These are phyloP conservation scores for Isoetes taiwanensis DNA, from an alignment of 75 land plant genomes.

Conservation along the genomic window DNA sequence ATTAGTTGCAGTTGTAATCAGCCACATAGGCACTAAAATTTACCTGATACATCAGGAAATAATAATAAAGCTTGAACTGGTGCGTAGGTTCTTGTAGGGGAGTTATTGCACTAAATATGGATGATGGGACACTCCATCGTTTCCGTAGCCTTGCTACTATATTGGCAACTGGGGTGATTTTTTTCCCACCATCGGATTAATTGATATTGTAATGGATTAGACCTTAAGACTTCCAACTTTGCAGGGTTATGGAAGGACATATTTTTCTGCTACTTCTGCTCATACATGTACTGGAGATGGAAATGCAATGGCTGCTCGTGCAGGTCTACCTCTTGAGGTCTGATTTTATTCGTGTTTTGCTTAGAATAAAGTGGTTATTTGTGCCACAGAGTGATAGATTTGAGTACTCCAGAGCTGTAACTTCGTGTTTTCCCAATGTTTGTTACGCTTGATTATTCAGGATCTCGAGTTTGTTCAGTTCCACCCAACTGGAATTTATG, in stretches of 20 bases:
- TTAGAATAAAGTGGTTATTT: background rate
- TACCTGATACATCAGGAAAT: no score
- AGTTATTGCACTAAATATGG: constrained; percentile 89
- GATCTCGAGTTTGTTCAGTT: constrained; percentile 98
- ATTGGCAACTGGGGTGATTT: constrained; percentile 85
- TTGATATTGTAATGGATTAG: background rate
- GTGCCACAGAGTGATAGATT: no score
- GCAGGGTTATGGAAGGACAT: constrained; percentile 95
- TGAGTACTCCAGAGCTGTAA: no score
- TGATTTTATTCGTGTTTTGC: background rate
- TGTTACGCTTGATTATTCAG: no score
- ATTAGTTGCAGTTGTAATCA: no score
- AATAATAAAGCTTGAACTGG: background rate
- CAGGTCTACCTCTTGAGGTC: constrained; percentile 86
- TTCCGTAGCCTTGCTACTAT: constrained; percentile 74
- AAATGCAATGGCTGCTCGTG: constrained; percentile 97
- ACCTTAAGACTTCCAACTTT: background rate
- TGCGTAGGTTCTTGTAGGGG: constrained; percentile 74
- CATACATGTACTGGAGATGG: constrained; percentile 99
- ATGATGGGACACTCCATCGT: constrained; percentile 89
- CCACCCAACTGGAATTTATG: constrained; percentile 97
- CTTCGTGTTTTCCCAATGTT: no score
- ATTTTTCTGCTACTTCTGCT: constrained; percentile 97
- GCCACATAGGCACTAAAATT: no score
- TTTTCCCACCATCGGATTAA: background rate